Evolutionary conservation across 2,329 filamentous ascomycete genomes (phyloP).

Genomic region (Phyllosticta citrichinensis): DNA sequence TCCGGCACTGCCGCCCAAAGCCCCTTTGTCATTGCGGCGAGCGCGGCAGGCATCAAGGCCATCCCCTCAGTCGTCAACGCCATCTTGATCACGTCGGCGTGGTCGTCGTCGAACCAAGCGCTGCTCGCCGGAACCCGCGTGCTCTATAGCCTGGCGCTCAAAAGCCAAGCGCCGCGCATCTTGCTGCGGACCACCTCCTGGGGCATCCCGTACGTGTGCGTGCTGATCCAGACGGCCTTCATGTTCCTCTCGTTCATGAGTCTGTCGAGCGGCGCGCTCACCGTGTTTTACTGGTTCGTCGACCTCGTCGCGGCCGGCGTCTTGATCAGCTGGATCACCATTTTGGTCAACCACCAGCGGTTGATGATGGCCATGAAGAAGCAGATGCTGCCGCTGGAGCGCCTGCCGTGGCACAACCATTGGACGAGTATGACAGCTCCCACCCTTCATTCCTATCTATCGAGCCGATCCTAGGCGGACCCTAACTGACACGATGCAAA

Average conservation of each 20-base stretch:
- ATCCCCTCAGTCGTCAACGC: conserved; percentile 52
- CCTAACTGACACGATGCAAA: background rate
- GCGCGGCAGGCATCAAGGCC: conserved; percentile 42
- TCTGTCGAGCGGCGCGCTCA: conserved; percentile 53
- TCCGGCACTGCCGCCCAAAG: conserved; percentile 50
- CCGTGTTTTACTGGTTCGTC: conserved; percentile 57
- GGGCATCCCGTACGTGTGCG: conserved; percentile 66
- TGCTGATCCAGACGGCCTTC: conserved; percentile 55
- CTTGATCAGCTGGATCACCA: conserved; percentile 42
- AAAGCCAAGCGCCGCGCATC: conserved; percentile 44
- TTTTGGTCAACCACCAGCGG: conserved; percentile 39
- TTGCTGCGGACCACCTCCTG: conserved; percentile 49
- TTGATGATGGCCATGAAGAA: conserved; percentile 37
- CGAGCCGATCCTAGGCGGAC: conserved; percentile 44
- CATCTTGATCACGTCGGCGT: conserved; percentile 43
- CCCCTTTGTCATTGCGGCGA: conserved; percentile 55
- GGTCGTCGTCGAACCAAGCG: conserved; percentile 47
- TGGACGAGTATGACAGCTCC: conserved; percentile 53
- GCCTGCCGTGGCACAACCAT: conserved; percentile 27
- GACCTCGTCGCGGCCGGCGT: conserved; percentile 53
- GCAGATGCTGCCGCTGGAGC: conserved; percentile 33
- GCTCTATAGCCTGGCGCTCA: conserved; percentile 43
- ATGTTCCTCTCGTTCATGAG: conserved; percentile 65
- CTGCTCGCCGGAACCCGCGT: conserved; percentile 45
- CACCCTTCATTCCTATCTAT: conserved; percentile 42